Percentiles rank a stretch among this genome's conserved stretches.
These are phyloP conservation scores for Dissophora globulifera DNA, from an alignment of 192 early-diverging fungal species.

Conservation along the genomic window DNA sequence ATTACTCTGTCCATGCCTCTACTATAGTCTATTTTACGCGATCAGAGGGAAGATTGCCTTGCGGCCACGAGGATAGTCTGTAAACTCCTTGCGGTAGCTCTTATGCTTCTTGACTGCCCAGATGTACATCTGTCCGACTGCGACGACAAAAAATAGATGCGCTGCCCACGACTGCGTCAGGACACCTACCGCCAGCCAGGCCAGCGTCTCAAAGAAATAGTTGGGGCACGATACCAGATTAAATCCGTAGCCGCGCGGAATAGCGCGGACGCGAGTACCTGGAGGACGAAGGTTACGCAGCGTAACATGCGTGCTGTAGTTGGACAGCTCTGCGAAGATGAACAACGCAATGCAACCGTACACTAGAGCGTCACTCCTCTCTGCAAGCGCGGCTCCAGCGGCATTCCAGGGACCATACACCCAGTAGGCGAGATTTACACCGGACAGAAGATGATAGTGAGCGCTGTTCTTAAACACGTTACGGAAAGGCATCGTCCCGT, in stretches of 20 bases:
- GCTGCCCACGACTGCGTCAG: slow-evolving; percentile 75
- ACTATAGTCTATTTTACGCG: slow-evolving; percentile 46
- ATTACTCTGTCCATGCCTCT: background rate
- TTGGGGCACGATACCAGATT: slow-evolving; percentile 91
- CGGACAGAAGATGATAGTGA: slow-evolving; percentile 94
- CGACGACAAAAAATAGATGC: slow-evolving; percentile 74
- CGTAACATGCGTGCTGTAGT: slow-evolving; percentile 84
- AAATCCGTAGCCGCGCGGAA: slow-evolving; percentile 96
- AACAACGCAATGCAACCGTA: slow-evolving; percentile 28
- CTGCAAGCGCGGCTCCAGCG: slow-evolving; percentile 58
- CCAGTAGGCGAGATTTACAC: slow-evolving; percentile 86
- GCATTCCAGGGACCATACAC: slow-evolving; percentile 85
- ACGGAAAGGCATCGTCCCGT: slow-evolving; percentile 93
- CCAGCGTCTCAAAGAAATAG: slow-evolving; percentile 90
- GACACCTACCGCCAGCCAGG: slow-evolving; percentile 79
- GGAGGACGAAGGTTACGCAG: slow-evolving; percentile 92
- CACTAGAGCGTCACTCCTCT: slow-evolving; percentile 48
- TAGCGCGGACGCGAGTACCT: slow-evolving; percentile 84
- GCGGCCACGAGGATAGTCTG: slow-evolving; percentile 87
- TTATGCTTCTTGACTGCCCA: slow-evolving; percentile 99
- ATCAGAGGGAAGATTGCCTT: slow-evolving; percentile 82
- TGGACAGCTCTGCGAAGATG: slow-evolving; percentile 85
- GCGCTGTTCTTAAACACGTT: slow-evolving; percentile 96
- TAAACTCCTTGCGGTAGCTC: slow-evolving; percentile 90
- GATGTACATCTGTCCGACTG: slow-evolving; percentile 87